These are phyloP conservation scores for Hypsizygus marmoreus DNA, from an alignment of 768 basidiomycete species.

Conservation along the genomic window DNA sequence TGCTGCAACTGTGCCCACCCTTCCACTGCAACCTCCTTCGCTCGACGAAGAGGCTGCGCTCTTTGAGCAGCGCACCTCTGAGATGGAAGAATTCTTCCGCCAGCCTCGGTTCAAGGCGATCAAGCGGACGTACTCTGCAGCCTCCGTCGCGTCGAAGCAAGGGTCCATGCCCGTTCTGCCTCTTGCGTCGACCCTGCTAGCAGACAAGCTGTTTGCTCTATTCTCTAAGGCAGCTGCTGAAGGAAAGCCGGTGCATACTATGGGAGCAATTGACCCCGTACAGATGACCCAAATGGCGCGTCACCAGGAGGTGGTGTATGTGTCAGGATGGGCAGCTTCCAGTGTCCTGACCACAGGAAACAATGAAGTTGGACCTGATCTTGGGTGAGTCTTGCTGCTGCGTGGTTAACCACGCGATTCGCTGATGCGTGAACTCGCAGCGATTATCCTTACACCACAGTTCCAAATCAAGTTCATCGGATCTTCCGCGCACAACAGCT, in stretches of 20 bases:
- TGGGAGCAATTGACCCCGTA: slow-evolving; percentile 92
- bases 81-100: slow-evolving; percentile 72
- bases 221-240: slow-evolving; percentile 64
- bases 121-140: slow-evolving; percentile 79
- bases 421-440: slow-evolving; percentile 34
- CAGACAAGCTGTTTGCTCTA: slow-evolving; percentile 80
- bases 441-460: slow-evolving; percentile 95
- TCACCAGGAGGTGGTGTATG: slow-evolving; percentile 84
- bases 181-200: slow-evolving; percentile 73
- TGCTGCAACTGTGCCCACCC: slow-evolving; percentile 34
- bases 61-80: slow-evolving; percentile 62
- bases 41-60: slow-evolving; percentile 55
- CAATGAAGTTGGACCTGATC: slow-evolving; percentile 91
- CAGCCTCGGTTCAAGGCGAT: slow-evolving; percentile 72
- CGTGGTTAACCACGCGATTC: not conserved
- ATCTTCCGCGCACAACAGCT: slow-evolving; percentile 90
- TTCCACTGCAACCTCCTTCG: slow-evolving; percentile 63
- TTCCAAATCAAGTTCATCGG: slow-evolving; percentile 93
- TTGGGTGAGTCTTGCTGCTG: slow-evolving; percentile 61
- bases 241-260: slow-evolving; percentile 78
- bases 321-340: slow-evolving; percentile 92
- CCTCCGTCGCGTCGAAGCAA: slow-evolving; percentile 84
- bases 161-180: slow-evolving; percentile 82
- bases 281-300: slow-evolving; percentile 95
- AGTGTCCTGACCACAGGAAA: slow-evolving; percentile 86